A percentile compares a stretch with the other conserved stretches of the same genome.
phyloP scores from a whole-genome alignment of 2,329 filamentous ascomycete species.

The Xylariaceae sp. region DNA sequence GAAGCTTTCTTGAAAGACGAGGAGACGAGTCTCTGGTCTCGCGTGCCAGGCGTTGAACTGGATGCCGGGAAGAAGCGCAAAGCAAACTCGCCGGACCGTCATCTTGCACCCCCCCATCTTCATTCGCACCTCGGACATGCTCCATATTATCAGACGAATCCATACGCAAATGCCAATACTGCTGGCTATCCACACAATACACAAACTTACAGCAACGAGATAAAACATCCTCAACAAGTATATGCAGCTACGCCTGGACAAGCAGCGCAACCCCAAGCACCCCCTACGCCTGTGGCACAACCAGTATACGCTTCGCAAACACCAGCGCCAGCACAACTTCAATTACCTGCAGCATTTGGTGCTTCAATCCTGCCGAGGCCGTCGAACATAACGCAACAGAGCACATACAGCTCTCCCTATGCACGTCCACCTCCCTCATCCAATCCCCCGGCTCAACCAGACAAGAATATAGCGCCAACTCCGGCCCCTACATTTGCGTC shows the following conservation, averaged over 20 bases:
- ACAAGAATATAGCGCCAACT: constrained; percentile 14
- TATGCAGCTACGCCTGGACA: constrained; percentile 21
- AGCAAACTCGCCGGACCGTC: constrained; percentile 48
- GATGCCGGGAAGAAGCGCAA: constrained; percentile 61
- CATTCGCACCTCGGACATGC: constrained; percentile 27
- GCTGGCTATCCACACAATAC: constrained; percentile 22
- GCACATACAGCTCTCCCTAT: constrained; percentile 31
- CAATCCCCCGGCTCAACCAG: constrained; percentile 23
- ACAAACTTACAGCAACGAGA: constrained; percentile 20
- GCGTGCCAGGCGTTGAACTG: constrained; percentile 54
- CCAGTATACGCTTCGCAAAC: constrained; percentile 23
- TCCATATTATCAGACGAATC: constrained; percentile 28
- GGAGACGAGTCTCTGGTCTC: constrained; percentile 52
- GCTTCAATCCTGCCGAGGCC: constrained; percentile 21
- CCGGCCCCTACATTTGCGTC: constrained; percentile 19
- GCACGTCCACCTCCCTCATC: constrained; percentile 27
- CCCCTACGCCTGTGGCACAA: constrained; percentile 19
- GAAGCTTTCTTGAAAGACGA: constrained; percentile 58
- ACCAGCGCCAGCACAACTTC: constrained; percentile 26
- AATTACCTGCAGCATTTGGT: constrained; percentile 23
- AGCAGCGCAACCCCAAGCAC: constrained; percentile 18
- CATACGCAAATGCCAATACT: constrained; percentile 24
- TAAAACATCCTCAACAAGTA: constrained; percentile 20
- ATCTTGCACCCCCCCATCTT: constrained; percentile 25
- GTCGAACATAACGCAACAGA: constrained; percentile 24